These are phyloP conservation scores for Aegilops speltoides DNA, from an alignment of 176 grass and related monocot genomes.

Conservation along the genomic window DNA sequence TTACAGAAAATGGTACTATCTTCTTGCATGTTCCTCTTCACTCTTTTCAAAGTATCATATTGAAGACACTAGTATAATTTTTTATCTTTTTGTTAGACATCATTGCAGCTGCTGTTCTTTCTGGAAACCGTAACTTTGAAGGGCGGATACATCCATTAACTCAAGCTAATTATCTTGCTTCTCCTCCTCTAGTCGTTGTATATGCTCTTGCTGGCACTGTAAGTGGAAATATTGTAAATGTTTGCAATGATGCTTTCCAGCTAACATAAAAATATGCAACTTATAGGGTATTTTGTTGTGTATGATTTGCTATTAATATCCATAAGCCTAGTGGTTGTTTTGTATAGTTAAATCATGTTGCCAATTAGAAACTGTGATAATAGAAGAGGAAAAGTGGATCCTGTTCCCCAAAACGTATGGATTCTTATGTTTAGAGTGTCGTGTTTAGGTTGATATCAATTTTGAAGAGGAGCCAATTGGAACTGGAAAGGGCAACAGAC, in stretches of 20 bases:
- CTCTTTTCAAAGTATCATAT: background rate
- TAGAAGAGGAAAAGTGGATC: background rate
- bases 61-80: background rate
- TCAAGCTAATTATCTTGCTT: conserved; percentile 65
- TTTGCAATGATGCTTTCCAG: background rate
- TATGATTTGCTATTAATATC: background rate
- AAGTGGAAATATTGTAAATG: background rate
- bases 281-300: background rate
- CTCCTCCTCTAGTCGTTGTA: conserved; percentile 56
- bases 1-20: conserved; percentile 51
- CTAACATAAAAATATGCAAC: background rate
- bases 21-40: background rate
- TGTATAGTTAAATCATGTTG: conserved; percentile 5
- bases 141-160: conserved; percentile 60
- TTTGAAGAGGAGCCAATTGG: background rate
- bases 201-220: conserved; percentile 67
- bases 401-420: background rate
- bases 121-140: conserved; percentile 64
- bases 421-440: background rate
- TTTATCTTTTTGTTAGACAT: conserved; percentile 40
- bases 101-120: conserved; percentile 53
- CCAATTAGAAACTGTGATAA: background rate
- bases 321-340: background rate
- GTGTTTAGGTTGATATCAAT: conserved; percentile 4
- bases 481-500: background rate